These are phyloP conservation scores for Penicillium mononematosum DNA, from an alignment of 495 filamentous ascomycete genomes.

Conservation along the genomic window DNA sequence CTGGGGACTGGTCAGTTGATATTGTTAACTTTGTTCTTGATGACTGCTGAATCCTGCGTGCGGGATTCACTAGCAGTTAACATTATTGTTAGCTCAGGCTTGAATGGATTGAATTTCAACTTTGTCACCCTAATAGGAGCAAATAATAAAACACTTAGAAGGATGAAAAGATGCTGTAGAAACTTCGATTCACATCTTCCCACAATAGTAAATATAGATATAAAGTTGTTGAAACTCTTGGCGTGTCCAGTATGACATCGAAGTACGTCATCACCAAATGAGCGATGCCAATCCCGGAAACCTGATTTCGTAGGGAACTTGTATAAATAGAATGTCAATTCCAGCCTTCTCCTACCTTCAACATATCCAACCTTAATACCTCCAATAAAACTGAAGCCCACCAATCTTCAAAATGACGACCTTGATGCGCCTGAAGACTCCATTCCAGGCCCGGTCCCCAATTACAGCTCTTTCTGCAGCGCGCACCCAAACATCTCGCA, in stretches of 20 bases:
- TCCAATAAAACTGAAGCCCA: not conserved
- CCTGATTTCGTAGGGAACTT: not conserved
- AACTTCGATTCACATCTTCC: no score
- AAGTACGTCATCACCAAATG: conserved; percentile 18
- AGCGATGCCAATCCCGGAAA: not conserved
- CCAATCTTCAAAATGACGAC: conserved; percentile 14
- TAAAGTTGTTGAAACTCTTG: conserved; percentile 9
- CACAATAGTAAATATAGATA: not conserved
- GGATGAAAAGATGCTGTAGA: no score
- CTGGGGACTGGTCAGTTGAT: not conserved
- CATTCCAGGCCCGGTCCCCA: conserved; percentile 6
- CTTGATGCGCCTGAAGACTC: conserved; percentile 6
- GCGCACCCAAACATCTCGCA: not conserved
- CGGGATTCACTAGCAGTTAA: not conserved
- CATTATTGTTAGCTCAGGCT: not conserved
- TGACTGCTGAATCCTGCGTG: not conserved
- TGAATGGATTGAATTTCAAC: not conserved
- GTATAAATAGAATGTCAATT: not conserved
- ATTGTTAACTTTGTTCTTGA: not conserved
- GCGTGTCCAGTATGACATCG: conserved; percentile 20
- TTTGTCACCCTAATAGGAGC: not conserved
- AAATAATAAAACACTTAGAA: not conserved
- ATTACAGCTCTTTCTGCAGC: not conserved
- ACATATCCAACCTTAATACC: no score
- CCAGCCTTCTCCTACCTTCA: not conserved